phyloP scores from a whole-genome alignment of 345 rosid genomes.

The Linum lewisii region DNA sequence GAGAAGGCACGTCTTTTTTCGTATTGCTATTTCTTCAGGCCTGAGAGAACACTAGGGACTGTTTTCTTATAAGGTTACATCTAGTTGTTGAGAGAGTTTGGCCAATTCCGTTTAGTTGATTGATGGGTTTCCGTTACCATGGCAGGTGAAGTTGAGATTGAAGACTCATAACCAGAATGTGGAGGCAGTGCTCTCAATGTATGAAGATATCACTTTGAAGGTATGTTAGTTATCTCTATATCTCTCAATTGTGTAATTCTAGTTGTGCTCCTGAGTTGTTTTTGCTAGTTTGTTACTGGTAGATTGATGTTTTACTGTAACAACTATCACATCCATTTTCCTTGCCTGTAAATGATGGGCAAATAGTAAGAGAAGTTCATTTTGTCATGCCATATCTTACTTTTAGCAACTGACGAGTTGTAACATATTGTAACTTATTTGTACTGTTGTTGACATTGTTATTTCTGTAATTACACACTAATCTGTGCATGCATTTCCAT shows the following conservation, averaged over 20 bases:
- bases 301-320: neutral
- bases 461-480: too few relatives aligned
- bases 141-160: conserved; percentile 71
- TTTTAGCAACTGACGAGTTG: too few relatives aligned
- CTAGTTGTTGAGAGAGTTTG: neutral
- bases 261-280: neutral
- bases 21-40: conserved; percentile 4
- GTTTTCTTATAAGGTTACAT: too few relatives aligned
- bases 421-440: too few relatives aligned
- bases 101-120: neutral
- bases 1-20: conserved; percentile 54
- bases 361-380: too few relatives aligned
- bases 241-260: conserved; percentile 10
- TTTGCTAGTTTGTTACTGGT: neutral
- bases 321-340: neutral
- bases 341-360: neutral
- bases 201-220: conserved; percentile 64
- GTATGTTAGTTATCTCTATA: conserved; percentile 23
- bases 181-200: conserved; percentile 77
- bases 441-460: too few relatives aligned
- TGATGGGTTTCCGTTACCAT: neutral
- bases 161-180: conserved; percentile 70
- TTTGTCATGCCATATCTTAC: too few relatives aligned
- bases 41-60: too few relatives aligned
- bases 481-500: too few relatives aligned